These are phyloP conservation scores for Kwoniella shivajii DNA, from an alignment of 1,284 basidiomycete species.

Conservation along the genomic window DNA sequence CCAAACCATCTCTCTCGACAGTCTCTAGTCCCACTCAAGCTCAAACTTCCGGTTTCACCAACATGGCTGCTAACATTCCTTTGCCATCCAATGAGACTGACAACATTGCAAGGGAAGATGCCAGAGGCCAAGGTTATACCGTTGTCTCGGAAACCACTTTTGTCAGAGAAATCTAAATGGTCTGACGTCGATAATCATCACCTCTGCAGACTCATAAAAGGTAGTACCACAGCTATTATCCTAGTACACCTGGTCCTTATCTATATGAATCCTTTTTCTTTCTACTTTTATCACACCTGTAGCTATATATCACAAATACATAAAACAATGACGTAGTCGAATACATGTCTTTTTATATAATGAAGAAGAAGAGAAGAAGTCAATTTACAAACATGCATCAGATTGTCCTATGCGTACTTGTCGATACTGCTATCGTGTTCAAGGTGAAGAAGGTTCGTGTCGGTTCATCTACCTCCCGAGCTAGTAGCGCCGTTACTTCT, in stretches of 20 bases:
- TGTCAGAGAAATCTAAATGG: background rate
- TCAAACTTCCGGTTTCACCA: constrained; percentile 8
- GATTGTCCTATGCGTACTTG: background rate
- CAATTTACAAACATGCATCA: background rate
- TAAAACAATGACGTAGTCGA: background rate
- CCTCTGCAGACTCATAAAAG: no score
- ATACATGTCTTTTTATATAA: background rate
- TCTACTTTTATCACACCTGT: background rate
- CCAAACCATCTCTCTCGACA: constrained; percentile 15
- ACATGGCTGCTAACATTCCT: constrained; percentile 3
- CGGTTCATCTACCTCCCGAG: constrained; percentile 6
- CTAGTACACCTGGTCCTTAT: no score
- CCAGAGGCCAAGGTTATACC: constrained; percentile 9
- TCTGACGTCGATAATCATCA: no score
- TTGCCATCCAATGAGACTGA: constrained; percentile 1
- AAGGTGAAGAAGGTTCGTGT: background rate
- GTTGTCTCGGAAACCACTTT: constrained; percentile 13
- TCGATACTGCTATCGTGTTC: background rate
- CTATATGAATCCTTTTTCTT: background rate
- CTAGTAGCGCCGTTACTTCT: constrained; percentile 7
- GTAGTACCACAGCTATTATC: no score
- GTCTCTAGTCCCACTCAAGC: constrained; percentile 6
- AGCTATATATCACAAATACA: background rate
- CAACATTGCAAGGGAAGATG: constrained; percentile 8
- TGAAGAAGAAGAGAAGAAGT: background rate